Conservation (phyloP, 2,329 filamentous ascomycete species). For the Onygenales sp. region DNA sequence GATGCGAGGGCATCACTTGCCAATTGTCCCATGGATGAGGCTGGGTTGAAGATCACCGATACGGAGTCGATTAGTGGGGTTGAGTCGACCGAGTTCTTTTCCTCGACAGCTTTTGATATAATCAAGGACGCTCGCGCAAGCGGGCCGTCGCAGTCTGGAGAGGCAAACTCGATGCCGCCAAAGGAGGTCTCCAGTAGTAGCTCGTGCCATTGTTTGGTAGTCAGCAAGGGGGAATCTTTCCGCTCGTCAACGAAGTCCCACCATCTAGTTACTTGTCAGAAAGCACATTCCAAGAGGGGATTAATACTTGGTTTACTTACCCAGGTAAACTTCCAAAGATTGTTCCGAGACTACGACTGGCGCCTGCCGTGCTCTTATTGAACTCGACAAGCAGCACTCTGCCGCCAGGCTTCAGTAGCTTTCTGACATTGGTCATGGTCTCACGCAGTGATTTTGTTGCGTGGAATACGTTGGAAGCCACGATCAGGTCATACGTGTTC, state of each 20-base stretch:
- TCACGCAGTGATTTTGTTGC: slow-evolving; percentile 21
- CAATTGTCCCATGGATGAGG: background rate
- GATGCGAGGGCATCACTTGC: background rate
- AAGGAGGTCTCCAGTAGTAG: slow-evolving; percentile 9
- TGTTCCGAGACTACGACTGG: background rate
- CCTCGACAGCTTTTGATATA: slow-evolving; percentile 7
- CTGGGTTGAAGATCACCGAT: background rate
- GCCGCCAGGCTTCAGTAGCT: slow-evolving; percentile 23
- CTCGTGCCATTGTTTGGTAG: background rate
- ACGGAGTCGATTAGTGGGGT: background rate
- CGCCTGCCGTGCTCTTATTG: slow-evolving; percentile 5
- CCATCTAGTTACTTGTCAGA: background rate
- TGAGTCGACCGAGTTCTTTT: background rate
- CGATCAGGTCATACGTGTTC: slow-evolving; percentile 21
- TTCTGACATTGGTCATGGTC: slow-evolving; percentile 18
- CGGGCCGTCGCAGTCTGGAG: slow-evolving; percentile 10
- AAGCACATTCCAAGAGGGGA: background rate
- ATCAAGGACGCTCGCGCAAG: slow-evolving; percentile 8
- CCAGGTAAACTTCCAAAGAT: slow-evolving; percentile 1
- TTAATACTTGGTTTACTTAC: background rate
- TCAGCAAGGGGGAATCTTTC: slow-evolving; percentile 4
- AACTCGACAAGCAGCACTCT: slow-evolving; percentile 33
- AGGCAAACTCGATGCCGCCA: slow-evolving; percentile 11
- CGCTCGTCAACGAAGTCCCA: background rate
- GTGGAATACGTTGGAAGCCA: slow-evolving; percentile 30